A percentile compares a stretch with the other conserved stretches of the same genome.
phyloP scores from a whole-genome alignment of 768 basidiomycete genomes.

The Boletellus ananiceps region DNA sequence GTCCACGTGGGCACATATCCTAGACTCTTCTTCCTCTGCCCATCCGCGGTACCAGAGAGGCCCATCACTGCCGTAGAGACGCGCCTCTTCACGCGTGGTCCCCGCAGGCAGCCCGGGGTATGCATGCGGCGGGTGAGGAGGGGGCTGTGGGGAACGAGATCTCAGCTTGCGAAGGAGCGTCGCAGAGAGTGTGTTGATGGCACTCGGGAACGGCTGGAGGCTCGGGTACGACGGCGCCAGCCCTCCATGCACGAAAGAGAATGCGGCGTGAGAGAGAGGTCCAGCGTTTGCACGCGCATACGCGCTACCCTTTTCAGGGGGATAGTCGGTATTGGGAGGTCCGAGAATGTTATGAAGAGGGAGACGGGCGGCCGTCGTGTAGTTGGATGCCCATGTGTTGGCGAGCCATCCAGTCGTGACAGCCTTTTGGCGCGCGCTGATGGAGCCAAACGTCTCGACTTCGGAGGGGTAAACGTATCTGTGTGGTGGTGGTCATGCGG shows the following conservation, averaged over 20 bases:
- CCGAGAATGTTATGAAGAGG: slow-evolving; percentile 73
- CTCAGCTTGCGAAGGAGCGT: slow-evolving; percentile 72
- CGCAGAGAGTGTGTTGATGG: slow-evolving; percentile 72
- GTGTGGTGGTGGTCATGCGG: slow-evolving; percentile 9
- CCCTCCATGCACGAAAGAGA: slow-evolving; percentile 94
- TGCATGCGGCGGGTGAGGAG: slow-evolving; percentile 75
- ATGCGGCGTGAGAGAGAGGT: slow-evolving; percentile 69
- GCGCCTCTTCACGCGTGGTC: slow-evolving; percentile 60
- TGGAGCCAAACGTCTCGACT: slow-evolving; percentile 74
- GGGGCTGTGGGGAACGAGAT: slow-evolving; percentile 54
- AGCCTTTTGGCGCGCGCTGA: slow-evolving; percentile 66
- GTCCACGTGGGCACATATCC: slow-evolving; percentile 68
- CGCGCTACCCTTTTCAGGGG: slow-evolving; percentile 31
- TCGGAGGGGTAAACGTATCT: slow-evolving; percentile 86
- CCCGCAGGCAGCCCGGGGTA: slow-evolving; percentile 68
- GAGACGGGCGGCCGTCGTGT: slow-evolving; percentile 74
- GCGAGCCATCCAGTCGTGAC: slow-evolving; percentile 76
- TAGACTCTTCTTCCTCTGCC: slow-evolving; percentile 69
- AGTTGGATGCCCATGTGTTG: slow-evolving; percentile 80
- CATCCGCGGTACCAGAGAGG: slow-evolving; percentile 96
- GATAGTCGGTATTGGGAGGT: slow-evolving; percentile 59
- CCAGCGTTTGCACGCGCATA: slow-evolving; percentile 33
- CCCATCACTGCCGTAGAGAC: slow-evolving; percentile 72
- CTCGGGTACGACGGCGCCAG: slow-evolving; percentile 71
- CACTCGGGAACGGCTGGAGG: slow-evolving; percentile 76